Evolutionary conservation across 1,284 basidiomycete species (phyloP).

Genomic region (Caloboletus firmus): DNA sequence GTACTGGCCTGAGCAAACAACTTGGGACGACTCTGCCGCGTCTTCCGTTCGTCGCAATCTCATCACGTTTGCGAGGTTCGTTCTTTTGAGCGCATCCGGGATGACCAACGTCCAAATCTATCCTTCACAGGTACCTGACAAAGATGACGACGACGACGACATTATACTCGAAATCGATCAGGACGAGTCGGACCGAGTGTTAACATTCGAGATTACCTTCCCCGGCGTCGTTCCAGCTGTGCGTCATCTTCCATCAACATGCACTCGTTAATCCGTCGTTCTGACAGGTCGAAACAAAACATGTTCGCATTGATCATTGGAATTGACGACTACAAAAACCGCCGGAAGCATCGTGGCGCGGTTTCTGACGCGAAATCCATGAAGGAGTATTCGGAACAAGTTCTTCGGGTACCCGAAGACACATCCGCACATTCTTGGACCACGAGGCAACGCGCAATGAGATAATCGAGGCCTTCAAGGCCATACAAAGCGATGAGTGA

Average conservation of each 20-base stretch:
- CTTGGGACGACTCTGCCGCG: slow-evolving; percentile 54
- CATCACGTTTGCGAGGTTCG: slow-evolving; percentile 62
- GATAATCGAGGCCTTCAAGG: slow-evolving; percentile 52
- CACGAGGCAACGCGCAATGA: slow-evolving; percentile 51
- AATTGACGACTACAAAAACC: slow-evolving; percentile 54
- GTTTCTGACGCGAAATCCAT: slow-evolving; percentile 56
- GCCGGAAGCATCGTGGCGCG: slow-evolving; percentile 56
- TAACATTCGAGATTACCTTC: slow-evolving; percentile 56
- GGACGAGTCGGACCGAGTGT: slow-evolving; percentile 47
- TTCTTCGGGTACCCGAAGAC: slow-evolving; percentile 53
- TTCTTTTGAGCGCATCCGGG: not conserved
- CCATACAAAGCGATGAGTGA: slow-evolving; percentile 51
- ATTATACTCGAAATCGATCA: slow-evolving; percentile 34
- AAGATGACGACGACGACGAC: slow-evolving; percentile 38
- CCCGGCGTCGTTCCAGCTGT: no score
- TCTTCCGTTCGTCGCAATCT: slow-evolving; percentile 51
- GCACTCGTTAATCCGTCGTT: no score
- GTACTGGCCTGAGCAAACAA: slow-evolving; percentile 62
- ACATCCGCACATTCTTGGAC: slow-evolving; percentile 53
- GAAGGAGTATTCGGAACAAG: slow-evolving; percentile 49
- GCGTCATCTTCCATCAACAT: no score
- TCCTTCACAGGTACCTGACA: slow-evolving; percentile 47
- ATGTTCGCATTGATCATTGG: no score
- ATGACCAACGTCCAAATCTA: not conserved
- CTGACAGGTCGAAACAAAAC: no score